These are phyloP conservation scores for Phytopythium vexans DNA, from an alignment of 352 stramenopile genomes.

Conservation along the genomic window DNA sequence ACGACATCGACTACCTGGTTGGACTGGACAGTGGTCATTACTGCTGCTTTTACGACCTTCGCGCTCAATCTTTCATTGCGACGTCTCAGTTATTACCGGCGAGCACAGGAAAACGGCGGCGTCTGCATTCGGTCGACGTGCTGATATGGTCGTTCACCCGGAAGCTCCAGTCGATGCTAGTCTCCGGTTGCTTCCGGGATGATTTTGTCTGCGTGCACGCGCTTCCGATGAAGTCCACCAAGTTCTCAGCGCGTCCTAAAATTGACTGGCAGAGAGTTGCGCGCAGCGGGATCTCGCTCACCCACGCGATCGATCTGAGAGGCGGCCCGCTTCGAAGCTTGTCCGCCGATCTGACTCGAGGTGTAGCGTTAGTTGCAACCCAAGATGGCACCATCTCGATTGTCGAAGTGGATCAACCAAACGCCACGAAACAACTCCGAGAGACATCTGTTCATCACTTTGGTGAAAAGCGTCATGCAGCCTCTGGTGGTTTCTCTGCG, in stretches of 20 bases:
- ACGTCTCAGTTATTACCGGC: constrained; percentile 31
- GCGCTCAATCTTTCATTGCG: constrained; percentile 16
- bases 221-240: constrained; percentile 33
- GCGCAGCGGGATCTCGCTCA: constrained; percentile 31
- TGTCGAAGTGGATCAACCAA: constrained; percentile 30
- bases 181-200: constrained; percentile 22
- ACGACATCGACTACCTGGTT: constrained; percentile 20
- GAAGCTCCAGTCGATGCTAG: constrained; percentile 16
- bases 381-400: constrained; percentile 21
- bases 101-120: constrained; percentile 1
- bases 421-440: constrained; percentile 18
- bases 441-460: background rate
- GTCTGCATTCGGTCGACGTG: constrained; percentile 13
- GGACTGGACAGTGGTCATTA: constrained; percentile 36
- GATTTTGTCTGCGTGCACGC: constrained; percentile 34
- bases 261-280: constrained; percentile 43
- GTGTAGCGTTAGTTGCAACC: constrained; percentile 29
- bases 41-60: constrained; percentile 43
- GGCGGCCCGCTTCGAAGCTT: constrained; percentile 23
- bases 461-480: background rate
- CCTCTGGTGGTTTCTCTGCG: background rate
- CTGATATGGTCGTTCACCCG: constrained; percentile 22
- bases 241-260: constrained; percentile 16
- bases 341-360: constrained; percentile 37
- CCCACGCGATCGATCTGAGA: constrained; percentile 23